Evolutionary conservation across 805 yeast species (phyloP).

Genomic region (Candida mattraensis): DNA sequence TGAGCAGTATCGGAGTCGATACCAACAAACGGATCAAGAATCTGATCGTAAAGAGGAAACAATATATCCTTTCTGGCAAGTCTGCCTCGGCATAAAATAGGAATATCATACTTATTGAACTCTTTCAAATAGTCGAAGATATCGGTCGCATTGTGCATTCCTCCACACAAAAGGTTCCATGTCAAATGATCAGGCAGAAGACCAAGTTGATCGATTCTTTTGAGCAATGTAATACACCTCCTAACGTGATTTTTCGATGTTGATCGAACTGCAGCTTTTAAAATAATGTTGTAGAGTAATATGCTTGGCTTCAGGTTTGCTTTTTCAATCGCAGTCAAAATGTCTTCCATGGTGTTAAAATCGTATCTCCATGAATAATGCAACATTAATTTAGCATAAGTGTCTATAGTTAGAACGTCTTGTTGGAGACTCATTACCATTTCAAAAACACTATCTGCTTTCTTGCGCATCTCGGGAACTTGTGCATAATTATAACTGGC

Average conservation of each 20-base stretch:
- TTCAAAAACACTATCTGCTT: constrained; percentile 4
- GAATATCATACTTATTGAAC: constrained; percentile 9
- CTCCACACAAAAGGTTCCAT: constrained; percentile 17
- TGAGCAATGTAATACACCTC: constrained; percentile 8
- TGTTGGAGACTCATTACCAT: constrained; percentile 5
- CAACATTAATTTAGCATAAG: constrained; percentile 9
- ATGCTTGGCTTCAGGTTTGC: constrained; percentile 7
- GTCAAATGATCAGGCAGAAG: constrained; percentile 16
- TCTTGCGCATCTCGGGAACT: constrained; percentile 2
- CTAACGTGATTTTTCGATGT: constrained; percentile 9
- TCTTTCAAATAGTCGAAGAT: constrained; percentile 5
- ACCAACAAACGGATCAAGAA: constrained; percentile 1
- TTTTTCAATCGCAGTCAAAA: constrained; percentile 4
- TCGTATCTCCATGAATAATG: constrained; percentile 10
- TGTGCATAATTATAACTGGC: constrained; percentile 7
- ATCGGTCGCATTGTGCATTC: constrained; percentile 4
- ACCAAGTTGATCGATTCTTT: constrained; percentile 5
- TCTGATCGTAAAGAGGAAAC: constrained; percentile 12
- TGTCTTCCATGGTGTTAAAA: constrained; percentile 6
- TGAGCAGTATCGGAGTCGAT: constrained; percentile 1
- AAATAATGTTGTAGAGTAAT: constrained; percentile 14
- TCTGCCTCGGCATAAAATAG: constrained; percentile 8
- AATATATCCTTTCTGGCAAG: constrained; percentile 5
- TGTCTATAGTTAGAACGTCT: constrained; percentile 3
- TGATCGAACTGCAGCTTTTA: constrained; percentile 10